Conservation (phyloP, 2,329 filamentous ascomycete genomes). For the Biscogniauxia marginata region DNA sequence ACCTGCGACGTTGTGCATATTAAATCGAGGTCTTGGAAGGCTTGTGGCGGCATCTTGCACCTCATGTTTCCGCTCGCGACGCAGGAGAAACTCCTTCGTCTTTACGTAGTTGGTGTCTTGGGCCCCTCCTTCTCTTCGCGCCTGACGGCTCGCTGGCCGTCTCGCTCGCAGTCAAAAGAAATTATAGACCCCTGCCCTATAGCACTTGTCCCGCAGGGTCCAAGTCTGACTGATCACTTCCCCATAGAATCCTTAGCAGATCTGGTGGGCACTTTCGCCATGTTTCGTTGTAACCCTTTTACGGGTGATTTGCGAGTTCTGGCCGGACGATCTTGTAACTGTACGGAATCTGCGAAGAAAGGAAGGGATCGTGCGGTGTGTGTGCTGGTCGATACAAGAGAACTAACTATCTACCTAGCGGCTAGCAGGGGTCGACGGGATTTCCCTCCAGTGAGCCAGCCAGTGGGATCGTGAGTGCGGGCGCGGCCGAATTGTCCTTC, state of each 20-base stretch:
- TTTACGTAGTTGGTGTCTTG: conserved; percentile 13
- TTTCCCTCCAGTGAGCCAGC: conserved; percentile 20
- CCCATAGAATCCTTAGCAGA: conserved; percentile 14
- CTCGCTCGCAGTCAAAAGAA: neutral
- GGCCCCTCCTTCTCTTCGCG: conserved; percentile 4
- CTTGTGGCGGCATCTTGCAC: conserved; percentile 24
- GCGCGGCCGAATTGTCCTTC: conserved; percentile 17
- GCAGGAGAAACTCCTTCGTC: neutral
- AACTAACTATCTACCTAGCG: conserved; percentile 9
- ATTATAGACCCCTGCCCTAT: conserved; percentile 8
- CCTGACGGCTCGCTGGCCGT: conserved; percentile 7
- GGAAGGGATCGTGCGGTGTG: conserved; percentile 20
- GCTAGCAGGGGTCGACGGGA: conserved; percentile 23
- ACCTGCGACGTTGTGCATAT: conserved; percentile 29
- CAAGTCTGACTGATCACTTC: neutral
- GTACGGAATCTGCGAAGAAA: conserved; percentile 16
- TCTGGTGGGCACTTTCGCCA: conserved; percentile 16
- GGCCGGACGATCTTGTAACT: conserved; percentile 21
- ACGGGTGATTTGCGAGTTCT: conserved; percentile 25
- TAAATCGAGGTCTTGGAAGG: conserved; percentile 29
- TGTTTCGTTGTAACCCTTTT: conserved; percentile 25
- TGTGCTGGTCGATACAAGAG: conserved; percentile 16
- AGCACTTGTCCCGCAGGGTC: neutral
- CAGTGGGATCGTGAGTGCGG: conserved; percentile 22
- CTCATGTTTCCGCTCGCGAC: conserved; percentile 15